Evolutionary conservation across 1,284 basidiomycete species (phyloP).

Genomic region (Volvariella volvacea): DNA sequence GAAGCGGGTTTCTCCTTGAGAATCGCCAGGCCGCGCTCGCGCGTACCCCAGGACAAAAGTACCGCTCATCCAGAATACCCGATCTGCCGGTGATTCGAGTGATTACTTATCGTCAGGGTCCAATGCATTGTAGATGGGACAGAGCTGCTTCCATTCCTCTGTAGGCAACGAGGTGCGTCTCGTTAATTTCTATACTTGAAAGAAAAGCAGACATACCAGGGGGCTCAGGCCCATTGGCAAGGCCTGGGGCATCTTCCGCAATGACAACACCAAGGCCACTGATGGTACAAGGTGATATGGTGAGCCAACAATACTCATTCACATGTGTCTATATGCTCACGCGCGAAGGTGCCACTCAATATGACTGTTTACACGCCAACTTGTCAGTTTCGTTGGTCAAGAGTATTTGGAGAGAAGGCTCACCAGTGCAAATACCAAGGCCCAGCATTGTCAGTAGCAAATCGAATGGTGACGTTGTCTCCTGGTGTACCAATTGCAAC

Average conservation of each 20-base stretch:
- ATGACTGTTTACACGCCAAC: conserved; percentile 12
- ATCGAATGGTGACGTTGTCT: conserved; percentile 23
- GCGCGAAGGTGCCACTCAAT: conserved; percentile 24
- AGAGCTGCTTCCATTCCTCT: not conserved
- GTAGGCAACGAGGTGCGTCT: not conserved
- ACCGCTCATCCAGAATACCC: too few species aligned
- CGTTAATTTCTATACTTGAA: too few species aligned
- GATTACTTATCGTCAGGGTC: too few species aligned
- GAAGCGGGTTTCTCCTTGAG: too few species aligned
- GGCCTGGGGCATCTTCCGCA: conserved; percentile 8
- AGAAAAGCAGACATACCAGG: conserved; percentile 1
- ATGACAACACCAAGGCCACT: conserved; percentile 10
- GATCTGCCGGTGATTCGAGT: too few species aligned
- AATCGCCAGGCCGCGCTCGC: too few species aligned
- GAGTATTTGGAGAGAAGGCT: conserved; percentile 8
- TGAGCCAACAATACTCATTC: not conserved
- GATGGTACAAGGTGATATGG: not conserved
- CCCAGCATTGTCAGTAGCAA: conserved; percentile 28
- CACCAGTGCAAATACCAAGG: conserved; percentile 41
- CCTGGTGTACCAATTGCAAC: conserved; percentile 17
- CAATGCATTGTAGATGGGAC: not conserved
- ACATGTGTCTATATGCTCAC: conserved; percentile 10
- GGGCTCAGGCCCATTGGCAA: not conserved
- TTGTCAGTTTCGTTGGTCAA: not conserved
- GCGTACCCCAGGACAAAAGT: too few species aligned